Conservation (phyloP, 23 red algal genomes). For the Gracilaria gracilis region DNA sequence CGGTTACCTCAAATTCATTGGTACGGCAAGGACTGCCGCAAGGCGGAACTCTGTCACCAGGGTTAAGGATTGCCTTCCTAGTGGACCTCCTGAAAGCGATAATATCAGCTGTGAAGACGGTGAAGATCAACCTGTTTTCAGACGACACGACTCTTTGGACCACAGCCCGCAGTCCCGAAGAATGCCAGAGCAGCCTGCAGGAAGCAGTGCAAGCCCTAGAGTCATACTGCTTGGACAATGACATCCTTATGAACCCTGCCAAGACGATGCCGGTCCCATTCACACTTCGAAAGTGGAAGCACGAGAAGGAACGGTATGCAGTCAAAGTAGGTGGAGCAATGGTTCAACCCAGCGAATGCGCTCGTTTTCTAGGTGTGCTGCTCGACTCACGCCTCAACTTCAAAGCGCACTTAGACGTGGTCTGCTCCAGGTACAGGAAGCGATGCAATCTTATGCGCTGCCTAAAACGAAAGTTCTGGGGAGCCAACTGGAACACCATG, state of each 20-base stretch:
- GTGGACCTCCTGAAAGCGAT: not conserved
- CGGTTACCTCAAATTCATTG: not conserved
- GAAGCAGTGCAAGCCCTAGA: not conserved
- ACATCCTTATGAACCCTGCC: not conserved
- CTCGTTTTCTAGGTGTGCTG: not conserved
- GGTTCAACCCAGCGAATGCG: not conserved
- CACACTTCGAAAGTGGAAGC: not conserved
- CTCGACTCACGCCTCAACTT: not conserved
- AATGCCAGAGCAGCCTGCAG: not conserved
- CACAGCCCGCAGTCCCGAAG: no score
- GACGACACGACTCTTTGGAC: no score
- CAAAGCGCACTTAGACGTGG: not conserved
- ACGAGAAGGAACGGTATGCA: not conserved
- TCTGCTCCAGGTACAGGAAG: not conserved
- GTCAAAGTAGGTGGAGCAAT: not conserved
- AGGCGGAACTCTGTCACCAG: constrained; percentile 7
- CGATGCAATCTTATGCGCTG: not conserved
- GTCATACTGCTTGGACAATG: not conserved
- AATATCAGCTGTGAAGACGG: not conserved
- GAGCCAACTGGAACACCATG: not conserved
- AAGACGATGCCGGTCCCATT: not conserved
- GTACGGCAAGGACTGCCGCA: not conserved
- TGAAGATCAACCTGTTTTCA: not conserved
- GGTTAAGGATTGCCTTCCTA: not conserved
- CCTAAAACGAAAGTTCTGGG: not conserved